Evolutionary conservation across 1,284 basidiomycete species (phyloP), one percentile per base, ranked within the genome.

Genomic region (Pseudozyma flocculosa): DNA sequence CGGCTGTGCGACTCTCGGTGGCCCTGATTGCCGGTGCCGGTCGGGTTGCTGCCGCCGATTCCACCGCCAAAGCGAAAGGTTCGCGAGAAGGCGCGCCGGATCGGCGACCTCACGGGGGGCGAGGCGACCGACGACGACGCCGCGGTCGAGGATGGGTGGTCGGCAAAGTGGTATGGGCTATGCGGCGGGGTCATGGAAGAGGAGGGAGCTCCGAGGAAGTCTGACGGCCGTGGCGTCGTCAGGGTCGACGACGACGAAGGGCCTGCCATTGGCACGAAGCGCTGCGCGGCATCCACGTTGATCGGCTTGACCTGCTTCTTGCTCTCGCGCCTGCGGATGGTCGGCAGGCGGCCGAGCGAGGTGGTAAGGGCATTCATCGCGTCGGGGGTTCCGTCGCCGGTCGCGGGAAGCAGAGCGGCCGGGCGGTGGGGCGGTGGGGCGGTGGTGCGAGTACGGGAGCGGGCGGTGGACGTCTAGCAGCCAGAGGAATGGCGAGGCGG

Each of bases 231-330:
- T 21, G 58, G 49, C 1, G 50, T 52, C 19, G 54, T 40, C 21
- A 61, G 34, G 46, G 42, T 52, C 18, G 53, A 60, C 18, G 53
- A 60, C 11, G 57, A 60, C n/a, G 49, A 55, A 11, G 53, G 53
- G 21, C 49, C 50, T 7, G 48, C 41, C 14, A 45, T 42, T n/a
- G 7, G 19, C 7, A 41, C 5, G 40, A 55, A 55, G 29, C 52
- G 48, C 41, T 61, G 50, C 17, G 58, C 58, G 4, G 58, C 58
- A 21, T 48, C 58, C 26, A 61, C 58, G 23, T 61, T 52, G 58
- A 61, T 61, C 40, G 58, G 58, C 45, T 60, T 43, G n/a, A 54
- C 14, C 10, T 34, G 32, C 15, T 34, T 34, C 32, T 34, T 34
- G 32, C 32, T 34, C 11, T 19, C 17, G 18, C 19, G 39, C 11